Evolutionary conservation across 2,329 filamentous ascomycete species (phyloP).

Genomic region (Tricladium varicosporioides): DNA sequence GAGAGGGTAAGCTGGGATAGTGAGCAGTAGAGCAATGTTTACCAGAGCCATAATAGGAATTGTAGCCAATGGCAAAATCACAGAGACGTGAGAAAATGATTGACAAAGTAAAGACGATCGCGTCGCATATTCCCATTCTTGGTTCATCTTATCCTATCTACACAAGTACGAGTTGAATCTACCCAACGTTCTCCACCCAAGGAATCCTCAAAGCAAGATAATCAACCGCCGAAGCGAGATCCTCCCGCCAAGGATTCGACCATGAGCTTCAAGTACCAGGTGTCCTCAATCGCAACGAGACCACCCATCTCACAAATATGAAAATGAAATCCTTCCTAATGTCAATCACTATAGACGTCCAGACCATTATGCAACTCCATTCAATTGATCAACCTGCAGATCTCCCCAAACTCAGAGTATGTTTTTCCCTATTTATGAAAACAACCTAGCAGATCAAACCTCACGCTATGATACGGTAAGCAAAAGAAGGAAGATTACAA

Average conservation of each 20-base stretch:
- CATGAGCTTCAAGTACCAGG: slow-evolving; percentile 1
- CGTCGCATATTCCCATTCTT: not conserved
- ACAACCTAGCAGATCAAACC: slow-evolving; percentile 15
- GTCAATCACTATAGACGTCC: not conserved
- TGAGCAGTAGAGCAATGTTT: too few relatives aligned
- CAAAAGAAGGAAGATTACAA: slow-evolving; percentile 41
- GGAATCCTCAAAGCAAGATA: slow-evolving; percentile 18
- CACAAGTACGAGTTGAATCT: slow-evolving; percentile 8
- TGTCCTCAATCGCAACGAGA: slow-evolving; percentile 1
- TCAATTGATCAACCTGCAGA: slow-evolving; percentile 1
- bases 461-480: slow-evolving; percentile 22
- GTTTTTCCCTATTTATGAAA: slow-evolving; percentile 6
- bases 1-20: too few relatives aligned
- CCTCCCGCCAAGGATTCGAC: slow-evolving; percentile 11
- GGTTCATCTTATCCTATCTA: slow-evolving; percentile 16
- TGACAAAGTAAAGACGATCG: too few relatives aligned
- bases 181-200: not conserved
- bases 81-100: too few relatives aligned
- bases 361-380: slow-evolving; percentile 24
- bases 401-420: slow-evolving; percentile 1
- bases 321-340: slow-evolving; percentile 8
- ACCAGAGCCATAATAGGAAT: too few relatives aligned
- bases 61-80: too few relatives aligned
- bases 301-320: not conserved
- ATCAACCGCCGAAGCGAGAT: slow-evolving; percentile 20